phyloP scores from a whole-genome alignment of 441 rosid species.

The Eutrema salsugineum region DNA sequence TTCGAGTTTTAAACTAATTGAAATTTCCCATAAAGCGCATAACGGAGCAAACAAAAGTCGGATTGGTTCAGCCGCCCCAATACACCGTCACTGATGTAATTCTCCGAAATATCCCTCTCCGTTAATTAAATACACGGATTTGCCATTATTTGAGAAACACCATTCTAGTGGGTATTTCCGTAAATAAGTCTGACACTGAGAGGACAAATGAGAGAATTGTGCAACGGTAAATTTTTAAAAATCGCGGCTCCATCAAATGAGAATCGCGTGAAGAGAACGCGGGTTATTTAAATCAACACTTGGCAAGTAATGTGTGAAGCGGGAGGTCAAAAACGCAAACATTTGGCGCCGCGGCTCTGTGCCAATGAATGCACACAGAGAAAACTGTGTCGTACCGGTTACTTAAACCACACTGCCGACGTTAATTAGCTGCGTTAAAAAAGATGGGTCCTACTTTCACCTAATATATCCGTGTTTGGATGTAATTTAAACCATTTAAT shows the following conservation, averaged over 20 bases:
- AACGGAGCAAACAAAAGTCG: slow-evolving; percentile 16
- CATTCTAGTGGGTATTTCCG: slow-evolving; percentile 1
- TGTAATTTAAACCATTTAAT: background rate
- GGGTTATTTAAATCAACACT: slow-evolving; percentile 10
- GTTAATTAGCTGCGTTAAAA: background rate
- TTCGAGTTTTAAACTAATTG: background rate
- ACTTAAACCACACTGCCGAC: background rate
- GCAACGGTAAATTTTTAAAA: background rate
- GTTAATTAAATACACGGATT: background rate
- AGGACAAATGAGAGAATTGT: slow-evolving; percentile 11
- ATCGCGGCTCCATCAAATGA: slow-evolving; percentile 4
- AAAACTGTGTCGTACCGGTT: slow-evolving; percentile 13
- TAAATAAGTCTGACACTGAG: slow-evolving; percentile 15
- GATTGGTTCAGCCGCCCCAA: slow-evolving; percentile 24
- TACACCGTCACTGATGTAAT: background rate
- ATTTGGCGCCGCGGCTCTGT: slow-evolving; percentile 17
- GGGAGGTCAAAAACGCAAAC: background rate
- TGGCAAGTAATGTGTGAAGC: background rate
- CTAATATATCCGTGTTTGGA: background rate
- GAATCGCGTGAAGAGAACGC: slow-evolving; percentile 25
- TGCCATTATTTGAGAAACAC: background rate
- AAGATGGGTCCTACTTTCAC: slow-evolving; percentile 4
- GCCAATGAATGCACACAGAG: background rate
- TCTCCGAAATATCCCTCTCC: slow-evolving; percentile 2
- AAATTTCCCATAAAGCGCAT: slow-evolving; percentile 22